Percentiles rank a stretch among this genome's conserved stretches.
These are phyloP conservation scores for Letharia columbiana DNA, from an alignment of 495 filamentous ascomycete species.

Conservation along the genomic window DNA sequence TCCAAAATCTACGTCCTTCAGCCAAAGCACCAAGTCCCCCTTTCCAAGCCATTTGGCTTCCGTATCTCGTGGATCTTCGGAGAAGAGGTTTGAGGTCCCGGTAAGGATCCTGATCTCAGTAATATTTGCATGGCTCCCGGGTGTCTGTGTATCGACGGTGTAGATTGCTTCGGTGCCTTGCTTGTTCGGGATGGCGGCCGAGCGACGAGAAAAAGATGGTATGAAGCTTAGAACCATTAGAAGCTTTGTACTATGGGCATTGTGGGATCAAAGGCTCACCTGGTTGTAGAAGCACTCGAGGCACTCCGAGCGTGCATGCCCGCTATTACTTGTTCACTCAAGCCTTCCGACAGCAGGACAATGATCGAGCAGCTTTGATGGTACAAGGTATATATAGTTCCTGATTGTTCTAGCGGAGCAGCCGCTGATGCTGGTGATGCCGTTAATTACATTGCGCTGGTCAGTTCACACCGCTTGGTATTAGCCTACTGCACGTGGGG, in stretches of 20 bases:
- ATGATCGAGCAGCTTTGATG: background rate
- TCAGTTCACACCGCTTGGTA: no score
- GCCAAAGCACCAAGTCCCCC: constrained; percentile 51
- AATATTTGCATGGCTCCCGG: constrained; percentile 62
- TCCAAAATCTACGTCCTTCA: constrained; percentile 55
- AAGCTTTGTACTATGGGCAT: background rate
- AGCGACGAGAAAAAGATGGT: constrained; percentile 71
- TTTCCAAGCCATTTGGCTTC: constrained; percentile 68
- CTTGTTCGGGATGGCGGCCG: constrained; percentile 62
- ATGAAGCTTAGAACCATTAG: constrained; percentile 46
- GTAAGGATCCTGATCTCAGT: constrained; percentile 55
- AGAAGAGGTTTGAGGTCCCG: constrained; percentile 56
- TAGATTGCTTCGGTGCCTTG: constrained; percentile 63
- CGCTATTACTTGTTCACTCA: background rate
- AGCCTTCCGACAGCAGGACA: background rate
- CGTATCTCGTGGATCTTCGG: constrained; percentile 50
- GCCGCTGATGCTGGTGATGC: background rate
- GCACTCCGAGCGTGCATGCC: background rate
- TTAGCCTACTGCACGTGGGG: no score
- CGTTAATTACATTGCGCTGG: background rate
- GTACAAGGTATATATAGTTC: no score
- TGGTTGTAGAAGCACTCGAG: background rate
- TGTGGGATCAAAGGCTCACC: background rate
- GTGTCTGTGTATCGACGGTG: constrained; percentile 66
- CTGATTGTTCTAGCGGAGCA: no score